Conservation (phyloP, 169 alveolate species). For the Ichthyophthirius multifiliis region DNA sequence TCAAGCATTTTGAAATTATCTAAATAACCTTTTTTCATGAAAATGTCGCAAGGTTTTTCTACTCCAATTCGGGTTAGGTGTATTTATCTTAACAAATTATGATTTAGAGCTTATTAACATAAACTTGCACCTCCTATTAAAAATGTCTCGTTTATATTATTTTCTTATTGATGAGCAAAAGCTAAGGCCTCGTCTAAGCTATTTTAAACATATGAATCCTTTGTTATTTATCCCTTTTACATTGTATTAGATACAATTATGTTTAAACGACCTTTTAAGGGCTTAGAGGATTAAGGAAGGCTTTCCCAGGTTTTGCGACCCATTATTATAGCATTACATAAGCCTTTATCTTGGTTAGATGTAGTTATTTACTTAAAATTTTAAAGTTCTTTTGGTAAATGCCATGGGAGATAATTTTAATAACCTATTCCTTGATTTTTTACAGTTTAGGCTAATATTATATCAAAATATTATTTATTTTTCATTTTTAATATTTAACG, state of each 20-base stretch:
- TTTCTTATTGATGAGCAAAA: neutral
- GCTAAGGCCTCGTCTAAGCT: slow-evolving; percentile 39
- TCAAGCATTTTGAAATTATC: slow-evolving; percentile 1
- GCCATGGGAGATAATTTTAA: slow-evolving; percentile 91
- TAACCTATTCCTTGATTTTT: slow-evolving; percentile 85
- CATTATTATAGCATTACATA: slow-evolving; percentile 91
- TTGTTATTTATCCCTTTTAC: slow-evolving; percentile 2
- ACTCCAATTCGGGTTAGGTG: slow-evolving; percentile 86
- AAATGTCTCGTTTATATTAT: neutral
- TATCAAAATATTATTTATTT: slow-evolving; percentile 21
- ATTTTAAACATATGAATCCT: slow-evolving; percentile 1
- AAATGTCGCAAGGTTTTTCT: slow-evolving; percentile 76
- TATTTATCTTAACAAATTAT: slow-evolving; percentile 58
- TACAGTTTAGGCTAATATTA: slow-evolving; percentile 54
- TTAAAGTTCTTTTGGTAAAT: slow-evolving; percentile 81
- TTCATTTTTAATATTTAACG: no score
- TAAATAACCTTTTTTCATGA: slow-evolving; percentile 45
- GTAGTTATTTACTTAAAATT: slow-evolving; percentile 82
- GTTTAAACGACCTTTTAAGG: slow-evolving; percentile 87
- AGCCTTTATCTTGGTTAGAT: slow-evolving; percentile 6
- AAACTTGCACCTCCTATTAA: slow-evolving; percentile 86
- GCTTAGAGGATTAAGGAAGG: slow-evolving; percentile 81
- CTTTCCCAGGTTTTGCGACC: slow-evolving; percentile 97
- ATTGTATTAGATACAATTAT: slow-evolving; percentile 51
- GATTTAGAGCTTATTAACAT: slow-evolving; percentile 72